Evolutionary conservation across 352 stramenopile genomes (phyloP).

Genomic region (Peronospora farinosa): DNA sequence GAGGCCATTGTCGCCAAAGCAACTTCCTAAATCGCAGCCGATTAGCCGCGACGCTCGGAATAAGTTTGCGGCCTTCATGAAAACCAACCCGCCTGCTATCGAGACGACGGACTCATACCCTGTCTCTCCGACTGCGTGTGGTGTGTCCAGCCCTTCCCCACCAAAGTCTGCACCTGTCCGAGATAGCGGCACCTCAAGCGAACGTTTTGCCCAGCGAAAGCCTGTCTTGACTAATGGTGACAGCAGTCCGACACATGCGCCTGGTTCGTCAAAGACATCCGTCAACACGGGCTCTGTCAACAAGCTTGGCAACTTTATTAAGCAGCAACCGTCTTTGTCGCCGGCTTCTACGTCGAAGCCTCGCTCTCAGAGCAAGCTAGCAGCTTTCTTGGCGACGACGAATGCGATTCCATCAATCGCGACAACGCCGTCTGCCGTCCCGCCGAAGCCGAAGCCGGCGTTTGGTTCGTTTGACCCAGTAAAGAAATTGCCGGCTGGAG

Average conservation of each 20-base stretch:
- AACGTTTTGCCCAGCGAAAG: constrained; percentile 57
- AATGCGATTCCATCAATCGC: constrained; percentile 26
- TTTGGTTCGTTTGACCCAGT: constrained; percentile 31
- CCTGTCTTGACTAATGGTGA: constrained; percentile 45
- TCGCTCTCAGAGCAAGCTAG: constrained; percentile 70
- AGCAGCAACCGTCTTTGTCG: constrained; percentile 47
- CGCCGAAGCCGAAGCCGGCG: constrained; percentile 28
- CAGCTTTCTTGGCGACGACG: constrained; percentile 66
- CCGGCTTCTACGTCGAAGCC: constrained; percentile 28
- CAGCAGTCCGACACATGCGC: constrained; percentile 16
- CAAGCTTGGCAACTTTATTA: constrained; percentile 78
- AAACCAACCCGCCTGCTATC: constrained; percentile 50
- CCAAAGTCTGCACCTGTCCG: constrained; percentile 27
- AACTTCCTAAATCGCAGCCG: constrained; percentile 20
- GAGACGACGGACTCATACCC: constrained; percentile 20
- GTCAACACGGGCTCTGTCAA: constrained; percentile 30
- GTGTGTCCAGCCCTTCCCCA: constrained; percentile 9
- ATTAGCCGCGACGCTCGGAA: constrained; percentile 39
- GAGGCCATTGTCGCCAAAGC: constrained; percentile 21
- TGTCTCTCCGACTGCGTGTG: constrained; percentile 22
- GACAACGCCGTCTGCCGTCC: constrained; percentile 7
- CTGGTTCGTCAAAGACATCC: constrained; percentile 18
- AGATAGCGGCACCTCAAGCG: constrained; percentile 30
- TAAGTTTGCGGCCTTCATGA: constrained; percentile 81
- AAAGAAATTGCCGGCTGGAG: constrained; percentile 12